A percentile compares a stretch with the other conserved stretches of the same genome.
Conservation (phyloP, 106 monocot species). For the Vanilla planifolia region DNA sequence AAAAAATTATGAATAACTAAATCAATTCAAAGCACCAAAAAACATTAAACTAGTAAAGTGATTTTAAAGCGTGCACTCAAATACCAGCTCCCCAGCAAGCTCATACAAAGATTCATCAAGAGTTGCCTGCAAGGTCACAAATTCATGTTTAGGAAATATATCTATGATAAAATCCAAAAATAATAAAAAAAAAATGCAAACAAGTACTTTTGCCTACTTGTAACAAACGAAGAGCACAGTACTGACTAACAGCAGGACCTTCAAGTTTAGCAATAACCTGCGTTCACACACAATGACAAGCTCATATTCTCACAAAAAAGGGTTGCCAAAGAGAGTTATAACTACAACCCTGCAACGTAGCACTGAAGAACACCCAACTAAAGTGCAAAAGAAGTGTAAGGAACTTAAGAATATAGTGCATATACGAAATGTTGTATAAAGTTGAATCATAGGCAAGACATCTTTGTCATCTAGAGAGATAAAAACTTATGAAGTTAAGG, state of each 20-base stretch:
- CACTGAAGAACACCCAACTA: not conserved
- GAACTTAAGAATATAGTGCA: not conserved
- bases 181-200: not conserved
- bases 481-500: not conserved
- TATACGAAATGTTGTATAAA: not conserved
- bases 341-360: not conserved
- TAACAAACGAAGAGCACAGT: slow-evolving; percentile 94
- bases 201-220: slow-evolving; percentile 45
- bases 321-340: not conserved
- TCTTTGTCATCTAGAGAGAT: not conserved
- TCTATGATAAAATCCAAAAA: not conserved
- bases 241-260: slow-evolving; percentile 98
- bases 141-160: not conserved
- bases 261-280: slow-evolving; percentile 99
- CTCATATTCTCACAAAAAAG: not conserved
- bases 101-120: slow-evolving; percentile 97
- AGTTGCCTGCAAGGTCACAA: slow-evolving; percentile 60
- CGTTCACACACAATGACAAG: slow-evolving; percentile 6
- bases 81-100: slow-evolving; percentile 99
- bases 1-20: slow-evolving; percentile 11
- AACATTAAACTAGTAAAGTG: not conserved
- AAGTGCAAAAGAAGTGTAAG: not conserved
- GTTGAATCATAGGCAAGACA: not conserved
- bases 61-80: slow-evolving; percentile 14
- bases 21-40: not conserved